These are phyloP conservation scores for Xylariomycetidae sp. DNA, from an alignment of 2,329 filamentous ascomycete species.

Conservation along the genomic window DNA sequence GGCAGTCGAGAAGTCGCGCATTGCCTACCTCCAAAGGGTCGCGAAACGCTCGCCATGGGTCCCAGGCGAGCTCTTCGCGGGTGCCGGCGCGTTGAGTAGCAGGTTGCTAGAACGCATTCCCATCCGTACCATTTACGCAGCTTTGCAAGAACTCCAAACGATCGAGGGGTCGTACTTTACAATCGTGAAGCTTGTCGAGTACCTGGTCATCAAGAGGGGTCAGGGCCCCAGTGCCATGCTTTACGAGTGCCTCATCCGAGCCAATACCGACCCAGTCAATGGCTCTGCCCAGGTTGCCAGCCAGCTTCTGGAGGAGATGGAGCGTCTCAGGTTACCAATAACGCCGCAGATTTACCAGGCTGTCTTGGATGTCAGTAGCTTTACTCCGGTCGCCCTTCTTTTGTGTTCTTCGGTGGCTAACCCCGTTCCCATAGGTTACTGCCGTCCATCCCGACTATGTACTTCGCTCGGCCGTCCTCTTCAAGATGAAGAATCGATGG, in stretches of 20 bases:
- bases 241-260: constrained; percentile 70
- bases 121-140: constrained; percentile 39
- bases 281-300: constrained; percentile 62
- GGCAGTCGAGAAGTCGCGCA: constrained; percentile 8
- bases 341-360: constrained; percentile 66
- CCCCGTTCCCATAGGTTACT: no score
- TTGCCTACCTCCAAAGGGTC: constrained; percentile 17
- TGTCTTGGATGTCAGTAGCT: constrained; percentile 31
- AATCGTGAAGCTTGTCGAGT: constrained; percentile 44
- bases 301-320: constrained; percentile 68
- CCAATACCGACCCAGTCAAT: constrained; percentile 54
- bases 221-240: constrained; percentile 51
- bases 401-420: no score
- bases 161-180: constrained; percentile 31
- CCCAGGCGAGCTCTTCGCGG: constrained; percentile 16
- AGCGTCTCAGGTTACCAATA: constrained; percentile 49
- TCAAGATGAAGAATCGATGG: constrained; percentile 71
- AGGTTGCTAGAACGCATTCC: constrained; percentile 23
- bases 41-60: constrained; percentile 21
- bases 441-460: constrained; percentile 82
- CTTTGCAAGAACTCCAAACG: constrained; percentile 35
- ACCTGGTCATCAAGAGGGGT: constrained; percentile 50
- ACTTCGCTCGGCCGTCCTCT: constrained; percentile 63
- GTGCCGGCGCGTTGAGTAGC: constrained; percentile 11
- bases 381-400: constrained; percentile 2